Evolutionary conservation across 371 early-diverging fungal species (phyloP), one percentile per base, ranked within the genome.

Genomic region (Rhizopus delemar): DNA sequence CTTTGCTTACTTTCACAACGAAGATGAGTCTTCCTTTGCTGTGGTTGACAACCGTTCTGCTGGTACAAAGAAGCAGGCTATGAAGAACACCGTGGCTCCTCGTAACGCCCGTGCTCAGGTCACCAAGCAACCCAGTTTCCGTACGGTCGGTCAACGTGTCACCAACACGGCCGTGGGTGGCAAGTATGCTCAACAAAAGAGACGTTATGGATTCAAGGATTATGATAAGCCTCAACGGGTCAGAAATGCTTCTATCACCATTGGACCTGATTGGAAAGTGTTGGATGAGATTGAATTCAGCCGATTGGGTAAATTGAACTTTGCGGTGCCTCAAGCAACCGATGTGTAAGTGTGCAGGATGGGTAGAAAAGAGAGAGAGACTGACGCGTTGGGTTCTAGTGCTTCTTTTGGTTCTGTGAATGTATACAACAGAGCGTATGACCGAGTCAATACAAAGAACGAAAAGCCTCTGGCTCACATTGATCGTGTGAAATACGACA

Each of bases 11-110:
- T 87, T 87, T 61, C 93, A 91, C 59, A 92, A 84, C 41, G 93
- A 93, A 64, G 98, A 98, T 63, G 97, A 96, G 69, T 89, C 92
- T 38, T 88, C 94, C 16, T 98, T 98, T 88, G 93, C 95, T 35
- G 90, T 97, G 49, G 97, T 98, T 29, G 96, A 95, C 65, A 92
- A 92, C 71, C 85, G 90, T 59, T 83, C 91, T 5, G 69, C 87
- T 38, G 82, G 81, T 48, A 80, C 83, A 58, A 88, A 88, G 82
- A 88, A 87, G 69, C 82, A 86, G 46, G 83, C 85, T 52, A 70
- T 82, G 61, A 85, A 86, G 74, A 43, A 43, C 4, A 58, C 73
- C 15, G 79, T 84, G n/a, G 56, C 62, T 46, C 70, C 64, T 41
- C 70, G 66, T 39, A 71, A 66, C 54, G 58, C 31, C 46, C 76